Conservation (phyloP, 148 eudicot species). For the Dysphania ambrosioides region DNA sequence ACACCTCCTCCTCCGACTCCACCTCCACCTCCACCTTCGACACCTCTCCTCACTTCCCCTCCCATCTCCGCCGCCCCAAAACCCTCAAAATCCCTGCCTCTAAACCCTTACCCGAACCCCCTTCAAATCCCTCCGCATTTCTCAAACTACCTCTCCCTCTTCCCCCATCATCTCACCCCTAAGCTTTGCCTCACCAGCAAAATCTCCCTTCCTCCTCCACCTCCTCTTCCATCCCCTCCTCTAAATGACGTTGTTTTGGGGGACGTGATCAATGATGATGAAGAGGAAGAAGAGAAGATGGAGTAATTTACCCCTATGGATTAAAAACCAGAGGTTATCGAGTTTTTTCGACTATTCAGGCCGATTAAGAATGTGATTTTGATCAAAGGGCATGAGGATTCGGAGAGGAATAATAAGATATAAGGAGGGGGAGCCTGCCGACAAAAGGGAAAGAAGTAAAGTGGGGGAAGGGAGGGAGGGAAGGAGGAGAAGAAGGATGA, state of each 20-base stretch:
- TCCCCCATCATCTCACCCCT: constrained; percentile 24
- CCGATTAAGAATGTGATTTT: constrained; percentile 70
- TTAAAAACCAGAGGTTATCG: constrained; percentile 65
- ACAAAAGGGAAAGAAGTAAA: too few species aligned
- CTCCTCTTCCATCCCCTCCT: constrained; percentile 44
- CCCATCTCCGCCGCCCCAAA: constrained; percentile 59
- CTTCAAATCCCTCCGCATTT: constrained; percentile 36
- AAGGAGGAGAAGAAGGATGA: too few species aligned
- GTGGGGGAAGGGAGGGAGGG: too few species aligned
- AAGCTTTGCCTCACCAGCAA: constrained; percentile 78
- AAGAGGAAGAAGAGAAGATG: background rate
- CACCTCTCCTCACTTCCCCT: constrained; percentile 29
- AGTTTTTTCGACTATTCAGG: constrained; percentile 87
- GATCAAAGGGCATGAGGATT: constrained; percentile 69
- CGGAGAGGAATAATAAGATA: constrained; percentile 65
- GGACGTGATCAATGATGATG: background rate
- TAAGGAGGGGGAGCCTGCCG: too few species aligned
- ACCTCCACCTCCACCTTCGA: constrained; percentile 22
- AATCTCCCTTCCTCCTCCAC: constrained; percentile 65
- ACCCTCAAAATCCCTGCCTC: constrained; percentile 33
- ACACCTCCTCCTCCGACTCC: constrained; percentile 37
- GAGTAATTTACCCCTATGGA: constrained; percentile 75
- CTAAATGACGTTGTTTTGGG: constrained; percentile 22
- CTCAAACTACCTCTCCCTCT: constrained; percentile 27
- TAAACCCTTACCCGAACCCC: constrained; percentile 19